Base-by-base conservation (phyloP, 306 rosid genomes). In the Morella rubra region DNA sequence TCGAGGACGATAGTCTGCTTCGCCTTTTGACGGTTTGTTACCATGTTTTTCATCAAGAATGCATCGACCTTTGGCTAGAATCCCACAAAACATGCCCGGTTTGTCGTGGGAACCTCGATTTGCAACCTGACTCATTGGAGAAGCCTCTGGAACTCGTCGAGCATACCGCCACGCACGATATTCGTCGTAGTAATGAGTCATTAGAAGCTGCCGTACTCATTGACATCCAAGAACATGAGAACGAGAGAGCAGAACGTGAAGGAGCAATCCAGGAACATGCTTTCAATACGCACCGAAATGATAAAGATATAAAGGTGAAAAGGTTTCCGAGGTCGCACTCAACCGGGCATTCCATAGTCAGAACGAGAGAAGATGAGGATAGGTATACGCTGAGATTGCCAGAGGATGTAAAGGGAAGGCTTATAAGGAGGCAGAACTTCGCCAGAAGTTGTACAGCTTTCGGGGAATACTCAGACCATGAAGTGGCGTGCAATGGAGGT, bases 21-120 rank as follows among this genome's bases (percentile, higher is more conserved):
- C 89, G 93, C 15, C 79, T 85, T 45, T 56, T 93, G 44, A 75
- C 91, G 1, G 40, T 74, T n/a, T 93, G 96, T 22, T 85, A 79
- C 71, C 96, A 93, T 68, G 93, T 91, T 56, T 93, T 91, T 72
- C 96, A 93, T 42, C 87, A 89, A 45, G 91, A 91, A 44, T 93
- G 96, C 74, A 93, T 93, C 18, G 96, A 90, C 42, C 79, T 85
- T 12, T 93, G 96, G 98, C 98, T 93, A 2, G n/a, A 73, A 10
- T 77, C 89, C 0, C 91, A 93, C 44, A 91, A 85, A 55, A 89
- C 98, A 5, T 93, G 98, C 66, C 98, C 98, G 0, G 88, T 93
- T 71, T 93, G 98, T 51, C 93, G 98, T 0, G 67, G 85, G 0
- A 68, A 91, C 41, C 98, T 93, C 0, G 87, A 93, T 11, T 44